These are phyloP conservation scores for Bipolaris victoriae DNA, from an alignment of 2,329 filamentous ascomycete genomes.

Conservation along the genomic window DNA sequence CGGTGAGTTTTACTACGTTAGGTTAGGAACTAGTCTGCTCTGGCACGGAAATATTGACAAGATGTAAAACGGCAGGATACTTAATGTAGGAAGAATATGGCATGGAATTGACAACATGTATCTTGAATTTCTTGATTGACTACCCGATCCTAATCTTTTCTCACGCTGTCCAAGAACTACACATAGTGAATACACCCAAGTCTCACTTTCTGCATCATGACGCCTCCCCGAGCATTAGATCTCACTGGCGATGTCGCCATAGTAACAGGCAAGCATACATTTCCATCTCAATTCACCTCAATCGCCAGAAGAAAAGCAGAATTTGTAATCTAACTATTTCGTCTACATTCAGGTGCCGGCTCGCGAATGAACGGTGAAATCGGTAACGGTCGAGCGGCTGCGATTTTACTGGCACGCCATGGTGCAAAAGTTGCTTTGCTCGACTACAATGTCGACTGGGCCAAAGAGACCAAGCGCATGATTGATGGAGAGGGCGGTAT, in stretches of 20 bases:
- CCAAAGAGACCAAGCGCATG: slow-evolving; percentile 70
- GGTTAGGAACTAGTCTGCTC: too few species aligned
- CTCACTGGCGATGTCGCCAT: slow-evolving; percentile 23
- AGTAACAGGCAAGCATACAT: slow-evolving; percentile 8
- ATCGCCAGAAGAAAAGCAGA: too few species aligned
- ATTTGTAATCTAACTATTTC: background rate
- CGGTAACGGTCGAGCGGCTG: slow-evolving; percentile 75
- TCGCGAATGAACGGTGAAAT: slow-evolving; percentile 59
- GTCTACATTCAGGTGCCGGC: slow-evolving; percentile 11
- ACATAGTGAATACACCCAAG: too few species aligned
- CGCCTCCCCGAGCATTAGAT: slow-evolving; percentile 13
- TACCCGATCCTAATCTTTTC: too few species aligned
- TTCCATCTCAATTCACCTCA: too few species aligned
- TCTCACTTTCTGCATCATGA: slow-evolving; percentile 2
- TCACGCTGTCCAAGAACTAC: too few species aligned
- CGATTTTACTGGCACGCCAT: slow-evolving; percentile 77
- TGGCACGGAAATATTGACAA: too few species aligned
- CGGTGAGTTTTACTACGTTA: background rate
- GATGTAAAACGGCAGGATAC: background rate
- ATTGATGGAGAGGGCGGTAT: slow-evolving; percentile 69
- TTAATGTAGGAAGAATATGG: background rate
- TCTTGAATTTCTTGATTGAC: too few species aligned
- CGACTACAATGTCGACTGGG: slow-evolving; percentile 75
- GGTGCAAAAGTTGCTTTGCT: slow-evolving; percentile 73
- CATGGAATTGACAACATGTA: too few species aligned